Conservation (phyloP, 2,329 filamentous ascomycete genomes). For the Arthroderma sp. region DNA sequence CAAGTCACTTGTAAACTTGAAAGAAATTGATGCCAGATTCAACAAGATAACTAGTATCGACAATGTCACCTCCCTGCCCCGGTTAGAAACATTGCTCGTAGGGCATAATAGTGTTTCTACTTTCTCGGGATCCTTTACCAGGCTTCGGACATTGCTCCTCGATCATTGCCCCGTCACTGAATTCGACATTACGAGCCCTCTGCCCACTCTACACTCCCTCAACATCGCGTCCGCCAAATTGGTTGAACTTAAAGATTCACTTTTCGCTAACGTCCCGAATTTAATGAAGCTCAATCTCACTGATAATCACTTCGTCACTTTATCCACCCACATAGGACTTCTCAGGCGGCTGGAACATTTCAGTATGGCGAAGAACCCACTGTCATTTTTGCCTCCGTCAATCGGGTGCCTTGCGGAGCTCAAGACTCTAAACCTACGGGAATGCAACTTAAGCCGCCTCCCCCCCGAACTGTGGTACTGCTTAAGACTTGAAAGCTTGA, state of each 20-base stretch:
- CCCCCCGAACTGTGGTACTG: conserved; percentile 96
- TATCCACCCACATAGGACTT: conserved; percentile 74
- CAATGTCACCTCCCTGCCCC: conserved; percentile 68
- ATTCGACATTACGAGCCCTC: conserved; percentile 65
- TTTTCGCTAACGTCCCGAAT: conserved; percentile 77
- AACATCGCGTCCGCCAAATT: conserved; percentile 88
- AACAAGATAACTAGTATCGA: conserved; percentile 84
- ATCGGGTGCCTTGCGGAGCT: conserved; percentile 80
- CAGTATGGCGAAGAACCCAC: conserved; percentile 82
- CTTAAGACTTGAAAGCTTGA: conserved; percentile 75
- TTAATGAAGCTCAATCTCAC: conserved; percentile 80
- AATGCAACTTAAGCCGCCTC: conserved; percentile 82
- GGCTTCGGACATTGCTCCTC: conserved; percentile 69
- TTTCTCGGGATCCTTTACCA: conserved; percentile 78
- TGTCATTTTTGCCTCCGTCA: conserved; percentile 71
- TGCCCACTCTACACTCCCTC: conserved; percentile 70
- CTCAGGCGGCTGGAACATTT: conserved; percentile 76
- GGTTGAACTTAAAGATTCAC: conserved; percentile 70
- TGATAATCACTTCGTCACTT: conserved; percentile 86
- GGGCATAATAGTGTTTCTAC: conserved; percentile 88
- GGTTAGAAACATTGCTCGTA: conserved; percentile 73
- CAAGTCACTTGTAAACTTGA: conserved; percentile 58
- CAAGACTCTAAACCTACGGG: conserved; percentile 71
- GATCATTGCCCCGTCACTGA: conserved; percentile 94
- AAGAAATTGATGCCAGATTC: conserved; percentile 88